Base-by-base conservation (phyloP, 2,329 filamentous ascomycete species). In the Phyllosticta capitalensis region DNA sequence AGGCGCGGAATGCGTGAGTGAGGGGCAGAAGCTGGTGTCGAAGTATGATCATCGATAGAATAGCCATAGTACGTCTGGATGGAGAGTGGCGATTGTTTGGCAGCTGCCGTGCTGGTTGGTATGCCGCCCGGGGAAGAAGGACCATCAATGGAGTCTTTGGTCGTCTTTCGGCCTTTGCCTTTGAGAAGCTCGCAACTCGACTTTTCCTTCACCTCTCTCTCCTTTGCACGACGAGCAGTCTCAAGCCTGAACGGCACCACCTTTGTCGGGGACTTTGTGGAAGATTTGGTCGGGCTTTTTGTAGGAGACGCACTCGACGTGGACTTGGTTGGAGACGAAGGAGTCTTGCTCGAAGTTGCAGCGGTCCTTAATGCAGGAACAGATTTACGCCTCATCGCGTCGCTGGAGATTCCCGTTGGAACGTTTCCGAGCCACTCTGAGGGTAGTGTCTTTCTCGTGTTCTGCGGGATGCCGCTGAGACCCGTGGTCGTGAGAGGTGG, bases 141-240 rank as follows among this genome's bases (percentile, higher is more conserved):
- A 45, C n/a, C 38, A 45, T 45, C 38, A n/a, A 5, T 45, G 14
- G 14, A 3, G 12, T 45, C 38, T 45, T 19, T 45, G 5, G 38
- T n/a, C 38, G 38, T n/a, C 17, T 45, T 45, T 45, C n/a, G 17
- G 38, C 14, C 6, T n/a, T 45, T 45, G 38, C 38, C 38, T 45
- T 45, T 45, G 38, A 45, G 38, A n/a, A 19, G 38, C 17, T 45
- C 38, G 2, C 3, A 17, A 6, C 38, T 45, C 38, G 28, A 20
- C 10, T 48, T 60, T n/a, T 60, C 54, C 12, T 56, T 56, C 17
- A 52, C 26, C 24, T 60, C 58, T 9, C 58, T 54, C 24, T 20
- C 58, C 52, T 54, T 54, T 7, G 58, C 58, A 50, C 58, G 58
- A 22, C 54, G 58, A 5, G 58, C 58, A 6, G 58, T 60, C 21